Conservation (phyloP, 768 basidiomycete species). For the Tricholoma flavovirens region DNA sequence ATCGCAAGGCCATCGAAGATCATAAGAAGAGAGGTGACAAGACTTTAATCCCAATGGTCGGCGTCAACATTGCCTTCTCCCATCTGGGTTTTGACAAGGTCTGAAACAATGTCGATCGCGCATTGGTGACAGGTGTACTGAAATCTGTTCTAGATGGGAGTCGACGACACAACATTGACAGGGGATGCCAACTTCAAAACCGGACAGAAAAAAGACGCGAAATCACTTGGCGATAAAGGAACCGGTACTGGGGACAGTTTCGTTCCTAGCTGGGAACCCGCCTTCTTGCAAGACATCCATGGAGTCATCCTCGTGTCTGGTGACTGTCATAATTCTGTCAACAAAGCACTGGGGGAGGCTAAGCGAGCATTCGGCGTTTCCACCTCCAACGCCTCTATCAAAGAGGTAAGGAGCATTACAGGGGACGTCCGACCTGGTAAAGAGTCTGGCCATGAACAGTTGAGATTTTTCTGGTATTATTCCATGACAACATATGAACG, state of each 20-base stretch:
- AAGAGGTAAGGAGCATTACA: constrained; percentile 29
- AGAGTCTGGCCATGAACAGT: constrained; percentile 44
- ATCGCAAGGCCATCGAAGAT: constrained; percentile 33
- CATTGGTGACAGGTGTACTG: neutral
- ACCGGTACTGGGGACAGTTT: constrained; percentile 17
- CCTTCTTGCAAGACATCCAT: constrained; percentile 42
- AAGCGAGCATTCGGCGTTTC: constrained; percentile 30
- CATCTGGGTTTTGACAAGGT: constrained; percentile 40
- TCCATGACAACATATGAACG: neutral
- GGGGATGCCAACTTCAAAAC: constrained; percentile 27
- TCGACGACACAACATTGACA: constrained; percentile 34
- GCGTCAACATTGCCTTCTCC: constrained; percentile 52
- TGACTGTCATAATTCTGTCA: constrained; percentile 32
- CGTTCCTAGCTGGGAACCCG: constrained; percentile 42
- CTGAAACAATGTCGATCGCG: neutral
- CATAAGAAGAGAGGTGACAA: constrained; percentile 32
- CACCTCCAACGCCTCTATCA: constrained; percentile 27
- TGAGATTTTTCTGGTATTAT: neutral
- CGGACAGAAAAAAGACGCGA: constrained; percentile 38
- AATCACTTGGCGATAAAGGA: constrained; percentile 33
- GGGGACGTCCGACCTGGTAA: constrained; percentile 41
- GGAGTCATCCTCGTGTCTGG: constrained; percentile 47
- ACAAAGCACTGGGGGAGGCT: constrained; percentile 29
- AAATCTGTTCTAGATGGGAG: constrained; percentile 26
- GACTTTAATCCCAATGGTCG: constrained; percentile 32